phyloP scores from a whole-genome alignment of 768 basidiomycete species.

The Clavulina sp. region DNA sequence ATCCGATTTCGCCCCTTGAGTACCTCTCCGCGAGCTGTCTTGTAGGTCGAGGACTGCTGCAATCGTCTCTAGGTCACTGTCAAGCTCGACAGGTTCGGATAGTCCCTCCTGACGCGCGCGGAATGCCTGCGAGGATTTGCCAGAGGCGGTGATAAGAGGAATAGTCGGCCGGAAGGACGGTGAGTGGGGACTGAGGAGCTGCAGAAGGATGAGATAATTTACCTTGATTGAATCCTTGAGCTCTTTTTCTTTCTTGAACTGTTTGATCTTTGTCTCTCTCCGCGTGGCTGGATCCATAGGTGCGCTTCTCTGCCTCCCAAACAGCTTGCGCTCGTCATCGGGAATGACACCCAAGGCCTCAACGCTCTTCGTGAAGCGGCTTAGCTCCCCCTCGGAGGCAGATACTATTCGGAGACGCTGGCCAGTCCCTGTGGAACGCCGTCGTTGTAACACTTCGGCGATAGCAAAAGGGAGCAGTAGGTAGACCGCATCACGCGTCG shows the following conservation, averaged over 20 bases:
- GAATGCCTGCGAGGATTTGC: background rate
- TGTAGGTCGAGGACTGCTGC: slow-evolving; percentile 36
- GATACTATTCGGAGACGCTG: too few relatives aligned
- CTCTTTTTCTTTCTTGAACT: slow-evolving; percentile 76
- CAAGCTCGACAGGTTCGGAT: slow-evolving; percentile 18
- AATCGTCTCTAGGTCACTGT: slow-evolving; percentile 46
- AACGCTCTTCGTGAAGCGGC: too few relatives aligned
- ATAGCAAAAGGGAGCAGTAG: slow-evolving; percentile 51
- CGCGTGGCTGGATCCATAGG: slow-evolving; percentile 43
- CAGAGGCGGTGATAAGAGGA: background rate
- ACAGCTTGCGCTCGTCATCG: background rate
- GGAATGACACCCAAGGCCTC: slow-evolving; percentile 28
- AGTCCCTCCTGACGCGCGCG: slow-evolving; percentile 36
- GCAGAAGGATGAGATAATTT: slow-evolving; percentile 8
- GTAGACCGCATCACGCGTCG: slow-evolving; percentile 59
- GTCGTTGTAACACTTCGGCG: slow-evolving; percentile 46
- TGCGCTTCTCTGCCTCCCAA: background rate
- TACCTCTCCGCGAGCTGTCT: background rate
- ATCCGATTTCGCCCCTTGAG: background rate
- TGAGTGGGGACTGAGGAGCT: background rate
- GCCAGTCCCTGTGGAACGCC: slow-evolving; percentile 36
- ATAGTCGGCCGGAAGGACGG: background rate
- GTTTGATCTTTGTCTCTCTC: slow-evolving; percentile 79
- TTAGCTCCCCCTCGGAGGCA: too few relatives aligned
- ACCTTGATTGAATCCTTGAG: slow-evolving; percentile 57